Percentiles rank a stretch among this genome's conserved stretches.
phyloP scores from a whole-genome alignment of 2,329 filamentous ascomycete species.

The Nothophaeocryptopus gaeumannii region DNA sequence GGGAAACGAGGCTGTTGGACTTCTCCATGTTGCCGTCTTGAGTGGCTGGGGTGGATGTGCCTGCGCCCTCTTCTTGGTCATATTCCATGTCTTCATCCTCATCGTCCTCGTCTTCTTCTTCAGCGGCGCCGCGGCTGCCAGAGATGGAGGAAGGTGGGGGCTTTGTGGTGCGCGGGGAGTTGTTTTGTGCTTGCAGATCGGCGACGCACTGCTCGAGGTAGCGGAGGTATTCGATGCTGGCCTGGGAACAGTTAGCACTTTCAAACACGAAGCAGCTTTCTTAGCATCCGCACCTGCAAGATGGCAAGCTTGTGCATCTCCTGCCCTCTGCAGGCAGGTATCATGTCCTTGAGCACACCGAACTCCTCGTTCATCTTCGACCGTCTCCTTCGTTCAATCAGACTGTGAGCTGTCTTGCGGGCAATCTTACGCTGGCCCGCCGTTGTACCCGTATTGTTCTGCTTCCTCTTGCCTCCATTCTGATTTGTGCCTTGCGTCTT shows the following conservation, averaged over 20 bases:
- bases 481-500: conserved; percentile 24
- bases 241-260: conserved; percentile 52
- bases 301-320: conserved; percentile 99
- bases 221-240: conserved; percentile 91
- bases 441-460: conserved; percentile 65
- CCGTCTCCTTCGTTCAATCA: conserved; percentile 84
- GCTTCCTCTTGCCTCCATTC: conserved; percentile 67
- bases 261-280: not conserved
- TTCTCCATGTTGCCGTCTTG: conserved; percentile 15
- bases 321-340: conserved; percentile 85
- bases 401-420: conserved; percentile 89
- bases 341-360: conserved; percentile 87
- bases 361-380: conserved; percentile 99
- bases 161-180: conserved; percentile 26
- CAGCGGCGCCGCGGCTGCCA: conserved; percentile 18
- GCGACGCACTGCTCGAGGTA: conserved; percentile 87
- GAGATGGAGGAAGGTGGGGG: conserved; percentile 18
- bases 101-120: conserved; percentile 41
- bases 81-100: conserved; percentile 62
- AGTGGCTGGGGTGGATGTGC: conserved; percentile 35
- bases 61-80: conserved; percentile 6
- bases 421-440: conserved; percentile 92
- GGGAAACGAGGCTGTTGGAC: conserved; percentile 31
- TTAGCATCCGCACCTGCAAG: conserved; percentile 64
- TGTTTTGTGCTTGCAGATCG: conserved; percentile 65